Evolutionary conservation across 2,329 filamentous ascomycete genomes (phyloP), one percentile per base, ranked within the genome.

Genomic region (Fusarium solani-melongenae): DNA sequence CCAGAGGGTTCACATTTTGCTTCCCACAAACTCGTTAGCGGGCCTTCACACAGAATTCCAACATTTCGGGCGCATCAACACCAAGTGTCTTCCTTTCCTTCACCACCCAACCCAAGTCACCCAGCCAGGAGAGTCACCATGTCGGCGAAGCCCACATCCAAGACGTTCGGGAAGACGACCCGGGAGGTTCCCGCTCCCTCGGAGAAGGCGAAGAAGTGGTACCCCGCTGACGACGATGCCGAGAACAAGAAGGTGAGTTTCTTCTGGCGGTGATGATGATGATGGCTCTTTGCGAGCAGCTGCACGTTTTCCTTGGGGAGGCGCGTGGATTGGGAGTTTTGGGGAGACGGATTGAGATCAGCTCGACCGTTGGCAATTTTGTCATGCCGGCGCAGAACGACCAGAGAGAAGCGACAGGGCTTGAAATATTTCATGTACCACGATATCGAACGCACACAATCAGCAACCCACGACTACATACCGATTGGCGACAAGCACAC

Each of bases 121-220:
- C 84, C 89, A 89, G 79, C 79, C 77, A 74, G 77, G 79, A 82
- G 80, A 82, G 81, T 90, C 88, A 91, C 85, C 80, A 94, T 94
- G 92, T 93, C 92, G 89, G 87, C 88, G 81, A 92, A 93, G 91
- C 87, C 87, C 82, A 88, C 90, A 88, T 94, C 92, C 84, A 97
- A 98, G 94, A 96, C 93, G 91, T 98, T 98, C 91, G 95, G 95
- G 89, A 96, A 96, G 92, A 94, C 94, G 88, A 93, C 94, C 89
- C 92, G 96, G 89, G 91, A 93, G 87, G 92, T 98, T 86, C 95
- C 94, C 86, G 91, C 93, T 87, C 86, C 90, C 87, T 89, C 90
- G 84, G 92, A 98, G 88, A 97, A 97, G 94, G 96, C 96, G 83
- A 92, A 94, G 91, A 98, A 98, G 90, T 99, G 96, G 94, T 99